phyloP scores from a whole-genome alignment of 768 basidiomycete genomes.

The Mycena metata region DNA sequence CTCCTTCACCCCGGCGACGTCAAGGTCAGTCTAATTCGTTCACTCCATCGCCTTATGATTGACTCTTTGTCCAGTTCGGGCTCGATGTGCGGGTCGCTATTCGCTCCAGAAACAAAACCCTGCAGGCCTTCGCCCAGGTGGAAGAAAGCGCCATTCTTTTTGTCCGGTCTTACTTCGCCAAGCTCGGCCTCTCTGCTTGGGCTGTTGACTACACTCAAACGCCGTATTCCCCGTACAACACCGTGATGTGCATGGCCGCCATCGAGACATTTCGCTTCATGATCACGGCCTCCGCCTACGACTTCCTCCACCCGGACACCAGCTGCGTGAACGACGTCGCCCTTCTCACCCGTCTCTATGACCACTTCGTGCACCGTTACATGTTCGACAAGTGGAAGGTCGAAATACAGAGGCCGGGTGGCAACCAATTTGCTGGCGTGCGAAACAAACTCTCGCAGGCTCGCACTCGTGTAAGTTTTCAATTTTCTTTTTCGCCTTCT shows the following conservation, averaged over 20 bases:
- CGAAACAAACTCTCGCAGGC: slow-evolving; percentile 8
- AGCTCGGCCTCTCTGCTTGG: slow-evolving; percentile 23
- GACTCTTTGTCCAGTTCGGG: slow-evolving; percentile 10
- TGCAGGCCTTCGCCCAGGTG: slow-evolving; percentile 8
- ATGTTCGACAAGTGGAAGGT: slow-evolving; percentile 11
- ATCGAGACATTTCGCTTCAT: slow-evolving; percentile 30
- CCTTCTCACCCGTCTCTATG: slow-evolving; percentile 14
- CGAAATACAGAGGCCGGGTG: slow-evolving; percentile 23
- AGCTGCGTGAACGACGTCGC: slow-evolving; percentile 7
- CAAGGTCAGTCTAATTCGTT: slow-evolving; percentile 14
- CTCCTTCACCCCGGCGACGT: slow-evolving; percentile 13
- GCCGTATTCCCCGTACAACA: slow-evolving; percentile 28
- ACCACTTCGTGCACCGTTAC: slow-evolving; percentile 31
- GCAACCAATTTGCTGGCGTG: not conserved
- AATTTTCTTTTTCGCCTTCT: not conserved
- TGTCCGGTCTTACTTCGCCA: slow-evolving; percentile 17
- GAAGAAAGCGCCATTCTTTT: slow-evolving; percentile 22
- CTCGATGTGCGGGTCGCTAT: not conserved
- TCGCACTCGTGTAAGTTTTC: slow-evolving; percentile 18
- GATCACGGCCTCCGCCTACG: slow-evolving; percentile 7
- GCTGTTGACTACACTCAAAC: slow-evolving; percentile 24
- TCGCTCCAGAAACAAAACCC: slow-evolving; percentile 7
- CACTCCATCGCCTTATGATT: not conserved
- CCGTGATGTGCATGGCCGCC: slow-evolving; percentile 21
- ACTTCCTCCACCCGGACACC: slow-evolving; percentile 26